Base-by-base conservation (phyloP, 179 eudicot species). In the Gypsophila paniculata region DNA sequence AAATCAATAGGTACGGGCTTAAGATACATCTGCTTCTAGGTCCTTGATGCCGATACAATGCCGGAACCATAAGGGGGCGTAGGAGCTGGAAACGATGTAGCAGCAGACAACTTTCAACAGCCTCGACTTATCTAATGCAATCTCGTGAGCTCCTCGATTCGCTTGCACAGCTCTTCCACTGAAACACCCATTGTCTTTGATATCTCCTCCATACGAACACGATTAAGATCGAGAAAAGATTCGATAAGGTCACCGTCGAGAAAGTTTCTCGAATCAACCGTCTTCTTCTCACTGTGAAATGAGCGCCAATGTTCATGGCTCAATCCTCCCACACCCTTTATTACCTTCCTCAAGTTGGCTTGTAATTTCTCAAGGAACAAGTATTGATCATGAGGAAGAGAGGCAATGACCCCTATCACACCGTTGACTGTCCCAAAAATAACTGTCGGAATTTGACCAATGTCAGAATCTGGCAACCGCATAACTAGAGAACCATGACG, bases 231-330 rank as follows among this genome's bases (percentile, higher is more conserved):
- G 2, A 92, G 88, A 69, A 95, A 95, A 52, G 99, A 92, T 72
- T 95, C 99, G 12, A 95, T 95, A 19, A 92, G 81, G 82, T 95
- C 99, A 6, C 99, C 99, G 51, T 95, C 99, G 52, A 95, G 80
- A 75, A 88, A 95, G 69, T 86, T 92, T 69, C 85, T 87, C 4
- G 98, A 90, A 65, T 95, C 99, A 0, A 78, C 89, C 0, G 96
- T 95, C 76, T 95, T 95, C 89, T 95, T 95, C 80, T 95, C 98
- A 57, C 82, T 92, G 80, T 90, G 85, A 72, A 88, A 90, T 0
- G 98, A 95, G 72, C 99, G 75, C 98, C 99, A 95, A n/a, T 95
- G 96, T 76, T 95, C 98, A 36, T 95, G 99, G 63, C 88, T 90
- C 79, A 95, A 78, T 29, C 99, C 99, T 23, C 98, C 99, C 0